Evolutionary conservation across 73 alveolate genomes (phyloP).

Genomic region (Paramecium bursaria): DNA sequence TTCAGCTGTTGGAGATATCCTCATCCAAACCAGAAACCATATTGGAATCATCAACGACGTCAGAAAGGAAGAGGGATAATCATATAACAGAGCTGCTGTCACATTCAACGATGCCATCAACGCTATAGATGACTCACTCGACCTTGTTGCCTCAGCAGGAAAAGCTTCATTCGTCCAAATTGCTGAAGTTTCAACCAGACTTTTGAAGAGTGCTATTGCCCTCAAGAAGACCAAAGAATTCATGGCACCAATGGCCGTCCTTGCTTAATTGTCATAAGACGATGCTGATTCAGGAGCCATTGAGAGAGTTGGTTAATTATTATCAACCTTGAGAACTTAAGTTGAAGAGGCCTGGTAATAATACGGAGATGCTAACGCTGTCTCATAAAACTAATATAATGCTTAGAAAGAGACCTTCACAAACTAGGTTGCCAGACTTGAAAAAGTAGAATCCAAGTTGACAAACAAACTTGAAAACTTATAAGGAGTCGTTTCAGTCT

Average conservation of each 20-base stretch:
- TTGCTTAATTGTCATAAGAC: constrained; percentile 44
- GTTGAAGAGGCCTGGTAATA: constrained; percentile 50
- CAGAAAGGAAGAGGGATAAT: constrained; percentile 40
- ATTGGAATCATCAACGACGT: constrained; percentile 31
- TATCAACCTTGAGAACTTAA: not conserved
- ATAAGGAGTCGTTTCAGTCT: constrained; percentile 19
- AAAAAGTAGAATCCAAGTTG: not conserved
- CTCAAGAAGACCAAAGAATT: not conserved
- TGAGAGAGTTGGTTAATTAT: constrained; percentile 53
- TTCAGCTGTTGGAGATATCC: constrained; percentile 14
- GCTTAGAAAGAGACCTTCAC: constrained; percentile 12
- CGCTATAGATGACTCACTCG: constrained; percentile 42
- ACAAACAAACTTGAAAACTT: constrained; percentile 12
- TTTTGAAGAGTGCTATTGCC: constrained; percentile 12
- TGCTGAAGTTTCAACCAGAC: constrained; percentile 14
- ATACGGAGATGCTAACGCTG: not conserved
- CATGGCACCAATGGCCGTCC: constrained; percentile 9
- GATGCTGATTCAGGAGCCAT: constrained; percentile 41
- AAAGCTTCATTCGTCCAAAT: constrained; percentile 4
- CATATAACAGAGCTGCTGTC: constrained; percentile 60
- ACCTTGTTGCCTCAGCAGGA: constrained; percentile 15
- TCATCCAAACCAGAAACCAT: not conserved
- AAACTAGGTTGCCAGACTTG: not conserved
- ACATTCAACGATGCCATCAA: constrained; percentile 53
- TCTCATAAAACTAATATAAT: not conserved